phyloP scores from a whole-genome alignment of 2,329 filamentous ascomycete species.

The Colletotrichum sp. region DNA sequence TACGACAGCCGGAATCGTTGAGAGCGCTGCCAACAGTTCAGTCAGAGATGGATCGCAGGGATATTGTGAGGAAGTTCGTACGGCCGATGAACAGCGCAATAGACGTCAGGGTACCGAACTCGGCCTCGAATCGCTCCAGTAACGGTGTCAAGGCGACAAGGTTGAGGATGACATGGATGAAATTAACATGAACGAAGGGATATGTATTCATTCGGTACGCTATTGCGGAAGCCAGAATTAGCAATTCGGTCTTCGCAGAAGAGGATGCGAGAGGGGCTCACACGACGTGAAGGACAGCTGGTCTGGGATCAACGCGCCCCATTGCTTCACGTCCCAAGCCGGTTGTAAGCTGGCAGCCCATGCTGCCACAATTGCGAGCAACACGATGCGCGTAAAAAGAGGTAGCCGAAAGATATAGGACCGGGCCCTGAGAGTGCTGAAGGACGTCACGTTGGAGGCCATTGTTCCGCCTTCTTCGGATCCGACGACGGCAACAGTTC shows the following conservation, averaged over 20 bases:
- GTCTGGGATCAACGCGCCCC: slow-evolving; percentile 80
- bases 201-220: slow-evolving; percentile 95
- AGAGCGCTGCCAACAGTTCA: slow-evolving; percentile 63
- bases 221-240: slow-evolving; percentile 39
- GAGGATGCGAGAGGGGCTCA: slow-evolving; percentile 56
- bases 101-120: slow-evolving; percentile 90
- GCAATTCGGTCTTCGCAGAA: not conserved
- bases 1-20: slow-evolving; percentile 79
- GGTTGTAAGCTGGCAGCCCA: slow-evolving; percentile 74
- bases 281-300: slow-evolving; percentile 74
- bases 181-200: slow-evolving; percentile 81
- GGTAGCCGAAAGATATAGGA: slow-evolving; percentile 87
- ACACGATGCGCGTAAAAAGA: slow-evolving; percentile 78
- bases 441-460: slow-evolving; percentile 31
- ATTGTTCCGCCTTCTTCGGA: not conserved
- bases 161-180: slow-evolving; percentile 84
- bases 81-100: slow-evolving; percentile 88
- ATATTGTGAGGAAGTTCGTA: slow-evolving; percentile 54
- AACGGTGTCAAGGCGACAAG: slow-evolving; percentile 82
- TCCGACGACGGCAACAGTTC: not conserved
- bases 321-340: slow-evolving; percentile 74
- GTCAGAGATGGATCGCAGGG: slow-evolving; percentile 1
- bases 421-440: slow-evolving; percentile 76
- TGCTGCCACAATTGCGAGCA: slow-evolving; percentile 57
- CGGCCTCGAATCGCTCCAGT: slow-evolving; percentile 90